Conservation (phyloP, 345 rosid species). For the Salix brachista region DNA sequence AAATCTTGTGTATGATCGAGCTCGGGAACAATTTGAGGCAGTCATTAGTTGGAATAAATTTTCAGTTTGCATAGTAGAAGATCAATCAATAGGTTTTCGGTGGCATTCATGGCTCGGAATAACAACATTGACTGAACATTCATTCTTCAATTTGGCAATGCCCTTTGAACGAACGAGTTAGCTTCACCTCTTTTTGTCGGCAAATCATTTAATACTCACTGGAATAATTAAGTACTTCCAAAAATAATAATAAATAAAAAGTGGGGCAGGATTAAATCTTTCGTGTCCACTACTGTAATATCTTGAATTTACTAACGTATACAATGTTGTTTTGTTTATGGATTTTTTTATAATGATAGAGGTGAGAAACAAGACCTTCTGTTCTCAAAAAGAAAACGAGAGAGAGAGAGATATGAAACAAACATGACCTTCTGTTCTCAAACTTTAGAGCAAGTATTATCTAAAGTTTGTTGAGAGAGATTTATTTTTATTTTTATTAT, state of each 20-base stretch:
- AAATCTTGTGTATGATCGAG: background rate
- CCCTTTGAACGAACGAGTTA: background rate
- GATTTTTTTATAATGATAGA: too few species aligned
- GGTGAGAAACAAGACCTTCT: too few species aligned
- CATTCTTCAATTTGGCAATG: background rate
- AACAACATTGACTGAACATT: background rate
- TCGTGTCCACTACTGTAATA: background rate
- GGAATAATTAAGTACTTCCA: background rate
- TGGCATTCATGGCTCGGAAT: background rate
- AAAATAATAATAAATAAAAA: background rate
- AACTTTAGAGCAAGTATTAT: slow-evolving; percentile 6
- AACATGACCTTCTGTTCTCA: too few species aligned
- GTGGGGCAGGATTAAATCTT: slow-evolving; percentile 2
- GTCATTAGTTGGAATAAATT: background rate
- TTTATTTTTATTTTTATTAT: too few species aligned
- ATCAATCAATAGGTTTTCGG: background rate
- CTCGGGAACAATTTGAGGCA: background rate
- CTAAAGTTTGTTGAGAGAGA: slow-evolving; percentile 31
- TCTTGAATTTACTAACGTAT: too few species aligned
- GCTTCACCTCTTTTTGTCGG: slow-evolving; percentile 18
- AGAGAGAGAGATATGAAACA: too few species aligned
- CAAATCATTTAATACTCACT: background rate
- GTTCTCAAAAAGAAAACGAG: too few species aligned
- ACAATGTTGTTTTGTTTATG: too few species aligned
- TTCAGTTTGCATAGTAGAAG: background rate